Evolutionary conservation across 2,329 filamentous ascomycete species (phyloP), one percentile per base, ranked within the genome.

Genomic region (Oidium heveae): DNA sequence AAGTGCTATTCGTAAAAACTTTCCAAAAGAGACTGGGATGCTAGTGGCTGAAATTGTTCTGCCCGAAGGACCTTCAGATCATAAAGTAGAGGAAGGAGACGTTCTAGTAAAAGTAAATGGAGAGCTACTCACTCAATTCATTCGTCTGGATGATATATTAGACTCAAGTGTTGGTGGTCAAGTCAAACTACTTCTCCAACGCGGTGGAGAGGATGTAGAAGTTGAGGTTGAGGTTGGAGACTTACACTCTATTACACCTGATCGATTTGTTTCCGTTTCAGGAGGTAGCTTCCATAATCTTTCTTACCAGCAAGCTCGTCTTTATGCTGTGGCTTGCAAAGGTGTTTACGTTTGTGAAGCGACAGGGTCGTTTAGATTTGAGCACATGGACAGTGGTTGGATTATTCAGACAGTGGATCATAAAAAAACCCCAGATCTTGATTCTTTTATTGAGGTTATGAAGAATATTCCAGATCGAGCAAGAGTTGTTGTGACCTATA

Each of bases 261-360:
- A 95, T 68, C 83, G 88, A 57, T 98, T 96, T 65, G 84, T 96
- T 54, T 86, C 87, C 4, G 89, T 96, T 46, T 86, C 88, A 44
- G 93, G 91, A 20, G 91, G 82, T 24, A 89, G 87, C 56, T 96
- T 98, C 72, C 93, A 98, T 69, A 79, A 94, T 65, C 72, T 98
- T 18, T 98, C 93, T 0, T 98, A 98, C 67, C 91, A 98, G 65
- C 88, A 96, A 68, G 87, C 91, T n/a, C 81, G 91, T 10, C 75
- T 95, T 4, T 96, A 95, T 66, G 89, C 88, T 36, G 88, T 98
- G 56, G 81, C 88, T 10, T 84, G 87, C 62, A 82, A 87, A 66
- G 91, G 91, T 36, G 87, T 98, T 18, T 98, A 86, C 65, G 83
- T 96, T 56, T 96, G 88, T 64, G 91, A 98, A 68, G 86, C 89